Percentiles rank a stretch among this genome's conserved stretches.
phyloP scores from a whole-genome alignment of 2,329 filamentous ascomycete species.

The Escovopsis sp. region DNA sequence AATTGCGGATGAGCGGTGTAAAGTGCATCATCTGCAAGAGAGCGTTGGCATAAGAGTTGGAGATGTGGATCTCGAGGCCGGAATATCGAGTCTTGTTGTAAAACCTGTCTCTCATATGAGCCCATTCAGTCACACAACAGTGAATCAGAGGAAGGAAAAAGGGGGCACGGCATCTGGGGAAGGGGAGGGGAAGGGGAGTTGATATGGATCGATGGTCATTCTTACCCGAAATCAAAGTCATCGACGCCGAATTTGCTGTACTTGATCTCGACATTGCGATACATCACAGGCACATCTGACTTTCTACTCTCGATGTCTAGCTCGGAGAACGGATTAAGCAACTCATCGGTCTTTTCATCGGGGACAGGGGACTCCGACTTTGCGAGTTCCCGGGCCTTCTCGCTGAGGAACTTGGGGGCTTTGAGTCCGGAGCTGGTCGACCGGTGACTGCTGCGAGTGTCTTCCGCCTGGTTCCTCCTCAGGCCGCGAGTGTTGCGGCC shows the following conservation, averaged over 20 bases:
- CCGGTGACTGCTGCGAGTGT: constrained; percentile 50
- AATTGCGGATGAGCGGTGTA: constrained; percentile 72
- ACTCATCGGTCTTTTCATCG: constrained; percentile 36
- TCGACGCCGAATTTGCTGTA: constrained; percentile 99
- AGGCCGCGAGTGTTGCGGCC: constrained; percentile 60
- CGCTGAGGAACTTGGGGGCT: constrained; percentile 85
- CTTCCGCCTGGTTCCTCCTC: constrained; percentile 69
- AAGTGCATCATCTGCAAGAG: constrained; percentile 85
- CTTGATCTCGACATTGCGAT: constrained; percentile 91
- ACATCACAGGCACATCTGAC: constrained; percentile 73
- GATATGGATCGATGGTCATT: too few relatives aligned
- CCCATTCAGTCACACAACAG: constrained; percentile 6
- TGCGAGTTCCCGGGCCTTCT: constrained; percentile 62
- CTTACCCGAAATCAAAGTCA: constrained; percentile 90
- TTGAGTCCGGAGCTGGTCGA: constrained; percentile 44
- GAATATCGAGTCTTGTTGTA: constrained; percentile 91
- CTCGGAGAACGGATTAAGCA: constrained; percentile 49
- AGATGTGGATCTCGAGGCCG: constrained; percentile 87
- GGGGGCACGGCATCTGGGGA: too few relatives aligned
- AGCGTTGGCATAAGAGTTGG: constrained; percentile 91
- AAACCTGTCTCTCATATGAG: constrained; percentile 37
- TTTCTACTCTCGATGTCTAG: constrained; percentile 59
- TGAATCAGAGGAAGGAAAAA: constrained; percentile 1
- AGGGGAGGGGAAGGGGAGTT: too few relatives aligned
- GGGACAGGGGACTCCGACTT: constrained; percentile 26